Base-by-base conservation (phyloP, 116 monocot genomes). In the Iris pallida region DNA sequence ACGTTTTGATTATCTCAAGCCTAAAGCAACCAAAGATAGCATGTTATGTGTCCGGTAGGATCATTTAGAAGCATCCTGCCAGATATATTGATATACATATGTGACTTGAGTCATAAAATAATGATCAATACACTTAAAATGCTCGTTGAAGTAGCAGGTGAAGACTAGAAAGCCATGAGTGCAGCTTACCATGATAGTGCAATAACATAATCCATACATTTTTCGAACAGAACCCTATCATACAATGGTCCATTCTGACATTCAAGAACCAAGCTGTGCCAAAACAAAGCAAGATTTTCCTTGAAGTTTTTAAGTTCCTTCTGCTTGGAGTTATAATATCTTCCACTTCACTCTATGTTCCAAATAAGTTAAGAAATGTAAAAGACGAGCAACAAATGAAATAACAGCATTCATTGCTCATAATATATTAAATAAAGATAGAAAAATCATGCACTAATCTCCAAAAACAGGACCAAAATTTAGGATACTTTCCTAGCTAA, bases 231-330 rank as follows among this genome's bases (percentile, higher is more conserved):
- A 10, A 83, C 42, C 40, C 83, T 90, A 78, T 97, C 97, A 83
- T 90, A 97, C 51, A 97, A 70, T 13, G 92, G 97, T 7, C 92
- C 97, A 78, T 90, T 92, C 73, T 97, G 87, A 59, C 97, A 92
- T 66, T 97, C 97, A 66, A 90, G 79, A 68, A 97, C 90, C 61
- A 97, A 67, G 57, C 52, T 68, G 53, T 97, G 83, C 97, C 97
- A 97, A 61, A 97, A 97, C 41, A 67, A 52, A 51, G 75, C 75
- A 69, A 97, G 83, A 62, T 92, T 97, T 56, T 97, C 93, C 69
- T 90, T 97, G 67, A 97, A 92, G 70, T 65, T 86, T 63, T 86
- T 97, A 20, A 87, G 80, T 4, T 97, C 93, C 71, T 89, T 97
- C 9, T 72, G 66, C 73, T 92, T 97, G 48, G 97, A 85, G 79